A percentile compares a stretch with the other conserved stretches of the same genome.
These are phyloP conservation scores for Coemansia sp. DNA, from an alignment of 192 early-diverging fungal species.

Conservation along the genomic window DNA sequence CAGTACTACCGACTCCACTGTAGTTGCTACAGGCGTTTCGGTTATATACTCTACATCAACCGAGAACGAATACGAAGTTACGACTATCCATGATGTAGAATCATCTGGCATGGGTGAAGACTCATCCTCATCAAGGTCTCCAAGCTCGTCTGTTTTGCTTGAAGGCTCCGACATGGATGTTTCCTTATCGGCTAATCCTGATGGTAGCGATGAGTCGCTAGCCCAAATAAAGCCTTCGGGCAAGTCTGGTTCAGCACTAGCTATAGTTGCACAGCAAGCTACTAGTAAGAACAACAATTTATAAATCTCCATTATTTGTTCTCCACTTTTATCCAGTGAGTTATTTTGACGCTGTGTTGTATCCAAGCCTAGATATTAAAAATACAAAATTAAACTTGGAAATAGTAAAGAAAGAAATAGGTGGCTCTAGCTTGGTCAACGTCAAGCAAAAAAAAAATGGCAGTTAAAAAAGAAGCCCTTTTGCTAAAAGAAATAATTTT, in stretches of 20 bases:
- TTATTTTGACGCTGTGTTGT: too few species aligned
- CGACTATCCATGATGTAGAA: neutral
- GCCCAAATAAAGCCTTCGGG: neutral
- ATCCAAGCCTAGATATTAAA: too few species aligned
- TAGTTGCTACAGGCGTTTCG: neutral
- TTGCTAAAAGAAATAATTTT: too few species aligned
- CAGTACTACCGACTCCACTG: neutral
- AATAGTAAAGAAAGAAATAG: too few species aligned
- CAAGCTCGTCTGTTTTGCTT: neutral
- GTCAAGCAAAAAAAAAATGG: too few species aligned
- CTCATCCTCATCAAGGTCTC: neutral
- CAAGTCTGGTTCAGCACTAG: neutral
- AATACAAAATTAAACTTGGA: too few species aligned
- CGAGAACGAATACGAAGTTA: neutral
- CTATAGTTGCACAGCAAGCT: too few species aligned
- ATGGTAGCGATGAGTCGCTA: neutral
- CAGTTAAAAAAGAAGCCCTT: too few species aligned
- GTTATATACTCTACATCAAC: neutral
- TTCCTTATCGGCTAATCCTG: constrained; percentile 9
- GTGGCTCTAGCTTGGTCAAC: too few species aligned
- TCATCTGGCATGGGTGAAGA: neutral
- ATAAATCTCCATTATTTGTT: too few species aligned
- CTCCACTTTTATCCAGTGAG: too few species aligned
- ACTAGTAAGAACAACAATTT: too few species aligned
- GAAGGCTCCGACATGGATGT: constrained; percentile 4